Base-by-base conservation (phyloP, 768 basidiomycete genomes). In the Tubosaeta brunneosetosa region DNA sequence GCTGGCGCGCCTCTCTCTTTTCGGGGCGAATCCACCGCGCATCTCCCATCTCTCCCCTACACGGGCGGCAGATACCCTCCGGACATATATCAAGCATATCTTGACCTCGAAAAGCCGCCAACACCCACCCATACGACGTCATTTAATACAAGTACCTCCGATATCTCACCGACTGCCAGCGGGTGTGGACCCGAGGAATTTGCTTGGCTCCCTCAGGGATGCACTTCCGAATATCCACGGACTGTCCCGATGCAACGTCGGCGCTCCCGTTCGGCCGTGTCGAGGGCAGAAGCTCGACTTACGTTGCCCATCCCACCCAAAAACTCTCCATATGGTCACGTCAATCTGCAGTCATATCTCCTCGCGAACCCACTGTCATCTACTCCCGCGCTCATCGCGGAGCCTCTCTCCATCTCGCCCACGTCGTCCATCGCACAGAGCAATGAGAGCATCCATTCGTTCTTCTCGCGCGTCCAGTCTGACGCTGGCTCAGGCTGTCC, bases 231-330 rank as follows among this genome's bases (percentile, higher is more conserved):
- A 22, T 17, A 49, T 45, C 32, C 55, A 16, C 60, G 53, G 25
- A 40, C 40, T n/a, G 11, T 59, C 32, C 57, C 65, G 29, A 58
- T 71, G 16, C 67, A 70, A 43, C 67, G 68, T 49, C 56, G 69
- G 50, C 68, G 68, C 43, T 69, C 68, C 12, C 68, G 64, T 37
- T 69, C 68, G 34, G 68, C 68, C 41, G 60, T 69, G 33, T 71
- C 66, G 27, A 64, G 66, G 19, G 66, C 58, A 51, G 69, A 68
- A 62, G 67, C 60, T 5, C 63, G 64, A 44, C 53, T 55, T 47
- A 61, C 56, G 29, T 32, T 59, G 26, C 60, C 69, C 44, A 49
- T 54, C 41, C 57, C 55, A 51, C 59, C 51, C n/a, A 64, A 55
- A 53, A 66, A 66, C 26, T 71, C 68, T 2, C 67, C 67, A 27